Evolutionary conservation across 805 yeast genomes (phyloP).

Genomic region (Hanseniaspora thailandica): DNA sequence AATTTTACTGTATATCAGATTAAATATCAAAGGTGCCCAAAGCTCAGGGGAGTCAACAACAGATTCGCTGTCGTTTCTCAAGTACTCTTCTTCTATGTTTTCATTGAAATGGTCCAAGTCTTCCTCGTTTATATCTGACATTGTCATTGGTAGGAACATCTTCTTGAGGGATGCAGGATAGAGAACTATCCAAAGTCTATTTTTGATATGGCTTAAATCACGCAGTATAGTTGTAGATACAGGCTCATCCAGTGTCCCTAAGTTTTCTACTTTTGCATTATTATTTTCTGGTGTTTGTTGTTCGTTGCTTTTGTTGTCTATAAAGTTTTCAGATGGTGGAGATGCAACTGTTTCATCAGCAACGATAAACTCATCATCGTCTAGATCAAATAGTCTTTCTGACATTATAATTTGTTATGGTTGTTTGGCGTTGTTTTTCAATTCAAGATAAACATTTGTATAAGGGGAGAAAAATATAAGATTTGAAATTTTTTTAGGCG

Average conservation of each 20-base stretch:
- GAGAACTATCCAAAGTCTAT: conserved; percentile 26
- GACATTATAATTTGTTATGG: background rate
- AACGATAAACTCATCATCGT: conserved; percentile 13
- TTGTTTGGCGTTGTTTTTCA: background rate
- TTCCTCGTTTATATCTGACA: conserved; percentile 4
- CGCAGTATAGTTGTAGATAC: conserved; percentile 24
- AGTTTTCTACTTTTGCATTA: background rate
- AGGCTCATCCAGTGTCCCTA: conserved; percentile 29
- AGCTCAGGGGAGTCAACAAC: conserved; percentile 21
- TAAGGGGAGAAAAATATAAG: background rate
- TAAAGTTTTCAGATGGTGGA: background rate
- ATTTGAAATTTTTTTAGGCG: no score
- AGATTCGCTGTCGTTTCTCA: conserved; percentile 11
- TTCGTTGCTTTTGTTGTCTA: background rate
- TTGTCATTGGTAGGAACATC: conserved; percentile 16
- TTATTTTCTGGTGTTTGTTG: background rate
- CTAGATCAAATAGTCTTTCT: conserved; percentile 3
- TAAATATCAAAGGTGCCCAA: conserved; percentile 30
- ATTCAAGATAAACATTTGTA: no score
- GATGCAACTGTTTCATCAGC: conserved; percentile 5
- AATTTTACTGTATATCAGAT: conserved; percentile 25
- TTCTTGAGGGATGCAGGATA: conserved; percentile 24
- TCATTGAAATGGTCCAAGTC: background rate
- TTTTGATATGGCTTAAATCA: conserved; percentile 25
- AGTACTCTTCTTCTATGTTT: background rate